Evolutionary conservation across 2,329 filamentous ascomycete species (phyloP), one percentile per base, ranked within the genome.

Genomic region (Blumeria hordei): DNA sequence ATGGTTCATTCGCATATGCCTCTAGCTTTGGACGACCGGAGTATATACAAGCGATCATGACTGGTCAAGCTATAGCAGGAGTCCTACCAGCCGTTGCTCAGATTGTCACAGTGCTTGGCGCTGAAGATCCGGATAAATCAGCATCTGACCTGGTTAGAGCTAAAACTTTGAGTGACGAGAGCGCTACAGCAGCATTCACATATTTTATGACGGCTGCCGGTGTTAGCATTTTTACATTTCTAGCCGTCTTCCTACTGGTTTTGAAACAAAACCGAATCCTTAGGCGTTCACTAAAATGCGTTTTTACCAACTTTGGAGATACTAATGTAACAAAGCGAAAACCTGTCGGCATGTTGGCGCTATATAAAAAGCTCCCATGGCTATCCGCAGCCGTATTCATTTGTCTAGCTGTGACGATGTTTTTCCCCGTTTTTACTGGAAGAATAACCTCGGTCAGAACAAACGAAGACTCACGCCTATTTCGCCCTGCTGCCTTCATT

Each of bases 31-130:
- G 82, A 37, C 74, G 85, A 54, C 78, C 83, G 18, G 85, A 92
- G 67, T 98, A 96, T 67, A 94, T 87, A 55, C 90, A 96, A 68
- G 90, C 83, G 28, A 88, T 96, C 67, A 96, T 98, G 88, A 81
- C 83, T 3, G 92, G 92, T 1, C 92, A 98, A 68, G 90, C 82
- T 35, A 74, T 98, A 3, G 88, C 92, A 0, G 92, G 92, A 34
- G 88, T 98, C 9, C 71, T 96, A 3, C 92, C 92, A 0, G 82
- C 85, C 51, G 73, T 94, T 51, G 85, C 87, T 1, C 88, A 96
- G 67, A 90, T 96, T 60, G 67, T 85, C 47, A 84, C 85, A 1
- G 88, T 94, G 11, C 72, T 95, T 10, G 75, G 78, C 36, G 72
- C 86, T 1, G 71, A 77, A 0, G 64, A 69, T 51, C 67, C 71